Evolutionary conservation across 352 stramenopile genomes (phyloP).

Genomic region (Pythium sukuiense): DNA sequence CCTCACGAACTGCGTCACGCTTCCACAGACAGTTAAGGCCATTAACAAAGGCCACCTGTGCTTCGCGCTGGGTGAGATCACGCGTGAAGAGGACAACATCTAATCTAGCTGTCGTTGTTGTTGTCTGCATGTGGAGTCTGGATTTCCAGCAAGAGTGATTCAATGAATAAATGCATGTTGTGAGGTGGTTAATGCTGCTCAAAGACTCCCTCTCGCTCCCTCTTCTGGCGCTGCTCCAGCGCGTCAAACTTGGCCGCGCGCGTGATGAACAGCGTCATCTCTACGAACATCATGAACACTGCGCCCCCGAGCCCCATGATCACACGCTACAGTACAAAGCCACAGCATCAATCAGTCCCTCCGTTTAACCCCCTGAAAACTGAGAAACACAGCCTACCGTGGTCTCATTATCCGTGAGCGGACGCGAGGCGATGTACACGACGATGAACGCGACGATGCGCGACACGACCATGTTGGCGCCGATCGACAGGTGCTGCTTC

Average conservation of each 20-base stretch:
- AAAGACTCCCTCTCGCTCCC: constrained; percentile 24
- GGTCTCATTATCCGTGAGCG: constrained; percentile 74
- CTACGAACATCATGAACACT: constrained; percentile 86
- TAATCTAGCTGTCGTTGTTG: too few species aligned
- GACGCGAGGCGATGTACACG: constrained; percentile 69
- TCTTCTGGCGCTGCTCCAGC: constrained; percentile 39
- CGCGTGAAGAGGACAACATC: too few species aligned
- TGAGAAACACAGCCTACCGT: constrained; percentile 38
- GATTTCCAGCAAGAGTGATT: too few species aligned
- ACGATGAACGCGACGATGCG: constrained; percentile 80
- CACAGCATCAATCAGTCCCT: constrained; percentile 8
- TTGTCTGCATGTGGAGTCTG: too few species aligned
- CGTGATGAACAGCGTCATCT: constrained; percentile 87
- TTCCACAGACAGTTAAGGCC: too few species aligned
- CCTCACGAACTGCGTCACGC: too few species aligned
- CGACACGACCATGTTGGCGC: constrained; percentile 84
- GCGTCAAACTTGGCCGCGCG: constrained; percentile 66
- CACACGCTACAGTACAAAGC: constrained; percentile 38
- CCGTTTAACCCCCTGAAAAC: too few species aligned
- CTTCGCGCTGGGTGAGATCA: too few species aligned
- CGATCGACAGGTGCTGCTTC: constrained; percentile 78
- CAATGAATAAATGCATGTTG: neutral
- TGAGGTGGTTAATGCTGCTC: neutral
- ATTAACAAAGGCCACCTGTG: too few species aligned
- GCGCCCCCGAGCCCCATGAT: constrained; percentile 65